Percentiles rank a stretch among this genome's conserved stretches.
Conservation (phyloP, 2,329 filamentous ascomycete genomes). For the Camillea tinctor region DNA sequence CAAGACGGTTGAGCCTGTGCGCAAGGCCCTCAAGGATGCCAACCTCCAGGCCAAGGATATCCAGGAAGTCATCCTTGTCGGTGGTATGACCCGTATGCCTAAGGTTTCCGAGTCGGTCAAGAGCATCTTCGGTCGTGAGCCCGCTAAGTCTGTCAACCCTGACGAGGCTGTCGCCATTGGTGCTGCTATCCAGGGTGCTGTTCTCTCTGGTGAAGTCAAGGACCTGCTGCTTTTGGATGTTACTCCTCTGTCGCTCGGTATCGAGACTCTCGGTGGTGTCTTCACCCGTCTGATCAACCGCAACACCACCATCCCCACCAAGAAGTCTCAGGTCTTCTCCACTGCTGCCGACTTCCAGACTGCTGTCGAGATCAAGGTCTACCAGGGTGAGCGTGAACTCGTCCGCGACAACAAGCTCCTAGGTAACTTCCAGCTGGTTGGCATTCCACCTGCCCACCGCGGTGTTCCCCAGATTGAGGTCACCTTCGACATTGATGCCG, state of each 20-base stretch:
- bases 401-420: conserved; percentile 98
- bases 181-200: conserved; percentile 95
- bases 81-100: conserved; percentile 99
- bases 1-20: conserved; percentile 86
- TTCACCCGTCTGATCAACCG: conserved; percentile 98
- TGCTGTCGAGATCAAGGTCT: conserved; percentile 99
- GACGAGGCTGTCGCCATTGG: conserved; percentile 98
- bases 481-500: conserved; percentile 97
- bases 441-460: conserved; percentile 92
- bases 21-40: conserved; percentile 96
- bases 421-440: conserved; percentile 98
- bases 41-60: conserved; percentile 89
- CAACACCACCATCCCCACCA: conserved; percentile 98
- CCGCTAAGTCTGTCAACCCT: conserved; percentile 97
- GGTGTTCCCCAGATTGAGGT: conserved; percentile 97
- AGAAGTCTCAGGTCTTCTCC: conserved; percentile 98
- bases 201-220: conserved; percentile 94
- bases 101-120: conserved; percentile 97
- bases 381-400: conserved; percentile 99
- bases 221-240: conserved; percentile 94
- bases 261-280: conserved; percentile 96
- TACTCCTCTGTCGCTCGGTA: conserved; percentile 93
- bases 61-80: conserved; percentile 95
- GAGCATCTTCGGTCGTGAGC: conserved; percentile 93
- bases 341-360: conserved; percentile 98